Conservation (phyloP, 768 basidiomycete genomes). For the Lentinula sp. region DNA sequence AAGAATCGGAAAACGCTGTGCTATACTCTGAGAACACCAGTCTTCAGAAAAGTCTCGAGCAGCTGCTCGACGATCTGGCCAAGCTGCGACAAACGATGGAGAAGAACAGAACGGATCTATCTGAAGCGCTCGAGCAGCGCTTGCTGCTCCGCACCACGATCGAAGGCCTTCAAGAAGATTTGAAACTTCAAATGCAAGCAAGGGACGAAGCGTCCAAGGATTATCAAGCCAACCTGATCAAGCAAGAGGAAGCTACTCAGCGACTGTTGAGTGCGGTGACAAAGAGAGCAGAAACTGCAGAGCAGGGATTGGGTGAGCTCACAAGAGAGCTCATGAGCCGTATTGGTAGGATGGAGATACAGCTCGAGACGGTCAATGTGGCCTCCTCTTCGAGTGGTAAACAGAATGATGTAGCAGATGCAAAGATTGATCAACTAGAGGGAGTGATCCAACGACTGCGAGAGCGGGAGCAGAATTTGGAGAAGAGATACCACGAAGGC, state of each 20-base stretch:
- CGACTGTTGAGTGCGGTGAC: slow-evolving; percentile 19
- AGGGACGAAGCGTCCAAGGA: neutral
- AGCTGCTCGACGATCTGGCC: neutral
- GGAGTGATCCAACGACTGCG: slow-evolving; percentile 1
- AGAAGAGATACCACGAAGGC: slow-evolving; percentile 36
- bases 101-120: neutral
- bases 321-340: slow-evolving; percentile 16
- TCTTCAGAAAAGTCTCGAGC: neutral
- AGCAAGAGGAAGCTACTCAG: slow-evolving; percentile 14
- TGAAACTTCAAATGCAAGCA: neutral
- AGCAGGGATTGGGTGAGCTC: slow-evolving; percentile 16
- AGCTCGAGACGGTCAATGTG: neutral
- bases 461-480: slow-evolving; percentile 21
- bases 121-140: neutral
- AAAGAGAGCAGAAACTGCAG: slow-evolving; percentile 20
- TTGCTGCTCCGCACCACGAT: neutral
- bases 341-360: neutral
- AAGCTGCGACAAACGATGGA: neutral
- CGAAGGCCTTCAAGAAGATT: neutral
- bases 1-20: slow-evolving; percentile 14
- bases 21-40: neutral
- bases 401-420: neutral
- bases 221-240: slow-evolving; percentile 6
- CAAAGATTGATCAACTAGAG: slow-evolving; percentile 1
- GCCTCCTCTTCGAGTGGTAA: neutral